These are phyloP conservation scores for Pugionium dolabratum DNA, from an alignment of 345 rosid genomes.

Conservation along the genomic window DNA sequence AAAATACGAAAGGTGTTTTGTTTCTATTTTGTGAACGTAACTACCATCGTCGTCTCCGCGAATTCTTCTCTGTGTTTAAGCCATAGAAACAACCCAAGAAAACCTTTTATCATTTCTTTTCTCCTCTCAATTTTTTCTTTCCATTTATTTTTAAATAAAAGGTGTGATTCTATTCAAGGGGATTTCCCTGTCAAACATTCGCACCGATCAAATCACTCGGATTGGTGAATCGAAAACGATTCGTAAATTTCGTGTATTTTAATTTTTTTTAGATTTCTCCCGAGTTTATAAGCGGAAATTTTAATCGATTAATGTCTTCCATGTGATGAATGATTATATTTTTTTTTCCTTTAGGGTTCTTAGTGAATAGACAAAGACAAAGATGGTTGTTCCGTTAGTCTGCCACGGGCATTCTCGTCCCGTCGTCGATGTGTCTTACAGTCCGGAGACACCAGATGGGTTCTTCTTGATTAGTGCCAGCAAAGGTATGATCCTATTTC, in stretches of 20 bases:
- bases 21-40: slow-evolving; percentile 24
- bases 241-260: slow-evolving; percentile 1
- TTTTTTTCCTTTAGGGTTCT: slow-evolving; percentile 5
- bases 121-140: slow-evolving; percentile 3
- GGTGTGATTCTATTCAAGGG: slow-evolving; percentile 35
- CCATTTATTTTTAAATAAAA: neutral
- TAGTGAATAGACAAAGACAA: slow-evolving; percentile 51
- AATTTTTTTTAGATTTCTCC: neutral
- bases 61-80: slow-evolving; percentile 38
- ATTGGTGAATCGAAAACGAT: slow-evolving; percentile 15
- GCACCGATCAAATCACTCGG: slow-evolving; percentile 23
- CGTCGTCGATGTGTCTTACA: slow-evolving; percentile 73
- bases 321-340: slow-evolving; percentile 12
- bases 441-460: slow-evolving; percentile 83
- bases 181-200: slow-evolving; percentile 13
- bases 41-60: slow-evolving; percentile 39
- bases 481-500: slow-evolving; percentile 51
- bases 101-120: slow-evolving; percentile 14
- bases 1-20: slow-evolving; percentile 2
- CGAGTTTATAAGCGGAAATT: neutral
- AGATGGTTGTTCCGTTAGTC: slow-evolving; percentile 65
- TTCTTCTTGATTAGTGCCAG: slow-evolving; percentile 84
- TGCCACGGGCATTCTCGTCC: slow-evolving; percentile 93
- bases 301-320: neutral
- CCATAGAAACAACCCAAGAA: neutral